Percentiles rank a stretch among this genome's conserved stretches.
These are phyloP conservation scores for Gracilaria gracilis DNA, from an alignment of 23 red algal species.

Conservation along the genomic window DNA sequence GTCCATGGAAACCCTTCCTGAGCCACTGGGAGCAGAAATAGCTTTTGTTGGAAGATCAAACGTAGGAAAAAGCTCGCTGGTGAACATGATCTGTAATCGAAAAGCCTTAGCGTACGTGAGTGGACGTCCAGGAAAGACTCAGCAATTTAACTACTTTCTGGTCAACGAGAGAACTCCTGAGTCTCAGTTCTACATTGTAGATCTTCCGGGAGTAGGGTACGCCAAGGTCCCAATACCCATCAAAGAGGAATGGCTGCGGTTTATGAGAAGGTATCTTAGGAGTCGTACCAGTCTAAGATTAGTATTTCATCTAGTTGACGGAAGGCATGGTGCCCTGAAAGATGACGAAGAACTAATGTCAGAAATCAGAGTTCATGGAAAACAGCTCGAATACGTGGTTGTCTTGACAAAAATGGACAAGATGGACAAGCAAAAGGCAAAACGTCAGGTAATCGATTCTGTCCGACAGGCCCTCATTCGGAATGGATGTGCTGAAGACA, in stretches of 20 bases:
- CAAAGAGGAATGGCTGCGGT: slow-evolving; percentile 78
- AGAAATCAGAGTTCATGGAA: slow-evolving; percentile 8
- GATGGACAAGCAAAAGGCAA: slow-evolving; percentile 55
- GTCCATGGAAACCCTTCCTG: slow-evolving; percentile 84
- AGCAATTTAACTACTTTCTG: slow-evolving; percentile 96
- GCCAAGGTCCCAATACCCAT: slow-evolving; percentile 78
- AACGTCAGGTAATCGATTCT: slow-evolving; percentile 34
- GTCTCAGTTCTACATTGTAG: slow-evolving; percentile 86
- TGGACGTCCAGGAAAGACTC: slow-evolving; percentile 90
- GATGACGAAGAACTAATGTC: slow-evolving; percentile 80
- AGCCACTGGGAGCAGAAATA: slow-evolving; percentile 70
- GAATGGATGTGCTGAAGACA: slow-evolving; percentile 51
- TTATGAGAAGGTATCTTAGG: slow-evolving; percentile 76
- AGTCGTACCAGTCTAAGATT: slow-evolving; percentile 66
- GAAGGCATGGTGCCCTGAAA: slow-evolving; percentile 66
- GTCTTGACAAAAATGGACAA: slow-evolving; percentile 98
- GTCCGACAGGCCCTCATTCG: slow-evolving; percentile 43
- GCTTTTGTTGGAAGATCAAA: slow-evolving; percentile 94
- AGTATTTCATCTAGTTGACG: slow-evolving; percentile 93
- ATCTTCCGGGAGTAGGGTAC: slow-evolving; percentile 91
- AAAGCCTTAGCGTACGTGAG: slow-evolving; percentile 82
- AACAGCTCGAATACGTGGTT: slow-evolving; percentile 61
- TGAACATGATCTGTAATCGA: slow-evolving; percentile 89
- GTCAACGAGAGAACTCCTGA: slow-evolving; percentile 74
- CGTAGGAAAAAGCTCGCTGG: slow-evolving; percentile 91